phyloP scores from a whole-genome alignment of 1,284 basidiomycete species.

The Inonotus hispidus region DNA sequence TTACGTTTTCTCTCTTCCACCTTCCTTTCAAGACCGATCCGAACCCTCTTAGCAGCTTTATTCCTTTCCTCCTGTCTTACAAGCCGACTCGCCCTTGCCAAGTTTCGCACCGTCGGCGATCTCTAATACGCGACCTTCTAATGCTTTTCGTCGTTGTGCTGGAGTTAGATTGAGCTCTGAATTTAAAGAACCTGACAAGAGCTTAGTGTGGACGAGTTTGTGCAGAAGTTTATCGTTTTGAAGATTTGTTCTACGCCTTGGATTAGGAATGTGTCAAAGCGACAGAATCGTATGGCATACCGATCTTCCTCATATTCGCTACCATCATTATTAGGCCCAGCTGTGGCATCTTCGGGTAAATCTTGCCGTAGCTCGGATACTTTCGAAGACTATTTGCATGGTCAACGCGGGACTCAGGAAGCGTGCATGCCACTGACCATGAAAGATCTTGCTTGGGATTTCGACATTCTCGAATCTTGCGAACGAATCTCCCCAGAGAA shows the following conservation, averaged over 20 bases:
- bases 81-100: slow-evolving; percentile 61
- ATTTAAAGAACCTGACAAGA: slow-evolving; percentile 66
- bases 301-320: slow-evolving; percentile 44
- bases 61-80: slow-evolving; percentile 58
- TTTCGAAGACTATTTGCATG: slow-evolving; percentile 60
- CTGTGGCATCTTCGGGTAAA: slow-evolving; percentile 17
- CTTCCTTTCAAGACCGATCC: slow-evolving; percentile 62
- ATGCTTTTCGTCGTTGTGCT: slow-evolving; percentile 61
- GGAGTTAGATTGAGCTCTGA: slow-evolving; percentile 54
- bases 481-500: slow-evolving; percentile 43
- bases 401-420: slow-evolving; percentile 4
- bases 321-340: slow-evolving; percentile 24
- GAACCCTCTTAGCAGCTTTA: slow-evolving; percentile 60
- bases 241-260: slow-evolving; percentile 50
- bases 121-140: slow-evolving; percentile 70
- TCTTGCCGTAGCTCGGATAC: slow-evolving; percentile 48
- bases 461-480: slow-evolving; percentile 27
- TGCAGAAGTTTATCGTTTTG: slow-evolving; percentile 74
- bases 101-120: slow-evolving; percentile 57
- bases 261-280: background rate
- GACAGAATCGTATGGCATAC: slow-evolving; percentile 24
- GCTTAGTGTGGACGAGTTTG: slow-evolving; percentile 68
- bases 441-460: slow-evolving; percentile 54
- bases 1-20: slow-evolving; percentile 48
- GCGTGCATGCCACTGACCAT: slow-evolving; percentile 47